Evolutionary conservation across 176 grass and related monocot genomes (phyloP), one percentile per base, ranked within the genome.

Genomic region (Aegilops tauschii): DNA sequence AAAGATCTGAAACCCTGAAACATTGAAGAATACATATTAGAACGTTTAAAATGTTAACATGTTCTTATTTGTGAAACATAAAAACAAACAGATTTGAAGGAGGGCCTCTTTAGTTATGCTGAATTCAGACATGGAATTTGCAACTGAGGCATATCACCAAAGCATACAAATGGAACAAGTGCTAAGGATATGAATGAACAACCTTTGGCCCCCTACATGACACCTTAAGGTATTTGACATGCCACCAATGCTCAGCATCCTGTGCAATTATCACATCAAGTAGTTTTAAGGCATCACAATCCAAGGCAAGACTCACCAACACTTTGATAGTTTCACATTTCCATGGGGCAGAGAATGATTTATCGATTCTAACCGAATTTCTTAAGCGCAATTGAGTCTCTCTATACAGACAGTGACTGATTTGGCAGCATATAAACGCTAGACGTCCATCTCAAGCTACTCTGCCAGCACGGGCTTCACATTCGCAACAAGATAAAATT

Each of bases 1-100:
- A 95, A 95, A 80, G 93, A 92, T 65, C 93, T 87, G 90, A 92
- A 95, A 65, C 93, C 90, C 90, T 95, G 82, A 31, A 82, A 74
- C 61, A 79, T 61, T 3, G 28, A 80, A 64, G 9, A 59, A 50
- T 25, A 63, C 40, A 37, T 8, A 81, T 70, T 66, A 44, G 30
- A 73, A 88, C 34, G 20, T 40, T 69, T 17, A 79, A 17, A 45
- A 65, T 21, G 31, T 37, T 31, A 58, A 42, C n/a, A 74, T 81
- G 8, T 11, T 54, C 0, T 65, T 35, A 10, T 16, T 65, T 50
- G 16, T 47, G 45, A 79, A 69, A 63, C 4, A 74, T 75, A 52
- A 80, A 63, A 65, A 25, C 27, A 63, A 35, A 40, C 10, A 71
- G 25, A 9, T 21, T 64, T 61, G 21, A 32, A 54, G 30, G 59